Conservation (phyloP, 2,329 filamentous ascomycete species). For the Emmonsiellopsis sp. region DNA sequence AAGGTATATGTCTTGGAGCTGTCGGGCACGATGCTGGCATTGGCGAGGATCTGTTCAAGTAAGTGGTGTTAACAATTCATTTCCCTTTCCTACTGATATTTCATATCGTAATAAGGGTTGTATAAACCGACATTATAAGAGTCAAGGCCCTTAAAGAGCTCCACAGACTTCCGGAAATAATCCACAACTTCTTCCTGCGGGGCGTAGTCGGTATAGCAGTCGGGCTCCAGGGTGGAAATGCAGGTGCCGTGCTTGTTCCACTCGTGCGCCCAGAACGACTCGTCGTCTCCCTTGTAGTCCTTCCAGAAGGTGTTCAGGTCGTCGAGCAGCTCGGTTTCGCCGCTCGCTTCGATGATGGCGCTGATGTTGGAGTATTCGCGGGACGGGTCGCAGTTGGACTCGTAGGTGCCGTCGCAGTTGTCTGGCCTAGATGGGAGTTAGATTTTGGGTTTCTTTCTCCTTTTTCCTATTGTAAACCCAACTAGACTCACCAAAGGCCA, state of each 20-base stretch:
- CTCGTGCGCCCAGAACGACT: slow-evolving; percentile 59
- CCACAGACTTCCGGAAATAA: slow-evolving; percentile 46
- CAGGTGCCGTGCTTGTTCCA: slow-evolving; percentile 66
- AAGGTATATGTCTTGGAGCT: slow-evolving; percentile 41
- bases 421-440: slow-evolving; percentile 30
- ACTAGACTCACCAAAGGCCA: slow-evolving; percentile 39
- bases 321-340: slow-evolving; percentile 40
- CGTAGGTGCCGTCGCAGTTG: slow-evolving; percentile 49
- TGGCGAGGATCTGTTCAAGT: slow-evolving; percentile 25
- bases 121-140: slow-evolving; percentile 30
- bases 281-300: slow-evolving; percentile 44
- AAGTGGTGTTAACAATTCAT: not conserved
- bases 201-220: slow-evolving; percentile 51
- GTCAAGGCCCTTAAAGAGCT: slow-evolving; percentile 47
- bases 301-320: slow-evolving; percentile 56
- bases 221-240: slow-evolving; percentile 56
- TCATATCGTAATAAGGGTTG: not conserved
- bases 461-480: too few relatives aligned
- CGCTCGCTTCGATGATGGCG: slow-evolving; percentile 42
- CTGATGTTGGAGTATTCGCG: slow-evolving; percentile 50
- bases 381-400: slow-evolving; percentile 44
- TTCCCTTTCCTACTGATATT: too few relatives aligned
- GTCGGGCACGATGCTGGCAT: slow-evolving; percentile 46
- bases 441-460: not conserved
- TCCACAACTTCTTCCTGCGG: slow-evolving; percentile 49